Base-by-base conservation (phyloP, 2,329 filamentous ascomycete species). In the Ophiocordyceps sinensis region DNA sequence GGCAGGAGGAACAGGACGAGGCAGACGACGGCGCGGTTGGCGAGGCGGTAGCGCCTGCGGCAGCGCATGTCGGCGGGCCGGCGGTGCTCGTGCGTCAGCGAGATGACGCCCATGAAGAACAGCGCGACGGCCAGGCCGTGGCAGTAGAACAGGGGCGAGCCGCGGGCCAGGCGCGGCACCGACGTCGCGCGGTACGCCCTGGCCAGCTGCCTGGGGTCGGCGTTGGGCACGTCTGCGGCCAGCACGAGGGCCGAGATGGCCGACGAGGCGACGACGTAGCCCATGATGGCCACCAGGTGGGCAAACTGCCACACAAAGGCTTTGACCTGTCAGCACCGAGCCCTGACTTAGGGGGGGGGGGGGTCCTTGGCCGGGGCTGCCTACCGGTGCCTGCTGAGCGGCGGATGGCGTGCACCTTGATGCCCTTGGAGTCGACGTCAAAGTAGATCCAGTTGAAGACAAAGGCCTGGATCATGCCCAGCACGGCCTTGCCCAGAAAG, bases 361-460 rank as follows among this genome's bases (percentile, higher is more conserved):
- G 15, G 15, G 2, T 5, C 15, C 13, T 8, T 8, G 15, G 31
- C 12, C n/a, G n/a, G n/a, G n/a, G n/a, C 9, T 11, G 45, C 59
- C 49, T 56, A 67, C 67, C 61, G 4, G 66, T 60, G 17, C 54
- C 39, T 2, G 63, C 59, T 31, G 66, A 64, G 2, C 75, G 62
- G 10, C 77, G 64, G 43, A 82, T 81, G 9, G 77, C 77, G 55
- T 81, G 77, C 0, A 68, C 56, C 38, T 70, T 66, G 15, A 80
- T 60, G 50, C 74, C 72, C 42, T 64, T 63, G 14, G 61, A 66
- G 52, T 79, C 76, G 30, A 80, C 65, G 50, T 81, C 75, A 51
- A 79, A 78, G 53, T 79, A 79, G 10, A 79, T 63, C 72, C 73
- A 77, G 50, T 77, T 77, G 49, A 77, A 74, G 38, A 66, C 59